phyloP scores from a whole-genome alignment of 805 yeast species.

The Blastobotrys americana region DNA sequence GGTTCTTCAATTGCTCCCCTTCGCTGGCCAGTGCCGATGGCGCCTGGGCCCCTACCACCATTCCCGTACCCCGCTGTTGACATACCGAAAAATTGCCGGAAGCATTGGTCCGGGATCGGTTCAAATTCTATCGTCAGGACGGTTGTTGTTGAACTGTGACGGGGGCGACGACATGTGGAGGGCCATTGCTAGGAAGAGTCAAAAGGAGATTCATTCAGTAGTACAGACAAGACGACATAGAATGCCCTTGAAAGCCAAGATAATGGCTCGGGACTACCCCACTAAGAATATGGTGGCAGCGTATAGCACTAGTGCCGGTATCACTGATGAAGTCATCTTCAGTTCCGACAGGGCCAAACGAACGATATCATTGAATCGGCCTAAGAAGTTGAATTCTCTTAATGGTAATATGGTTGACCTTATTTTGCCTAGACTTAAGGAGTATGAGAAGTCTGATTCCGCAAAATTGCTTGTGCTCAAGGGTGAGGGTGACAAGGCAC shows the following conservation, averaged over 20 bases:
- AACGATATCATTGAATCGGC: constrained; percentile 68
- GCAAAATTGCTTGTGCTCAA: constrained; percentile 62
- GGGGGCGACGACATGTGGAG: constrained; percentile 7
- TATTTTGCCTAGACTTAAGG: constrained; percentile 65
- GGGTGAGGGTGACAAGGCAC: constrained; percentile 55
- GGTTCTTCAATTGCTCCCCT: no score
- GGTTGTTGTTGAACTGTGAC: constrained; percentile 1
- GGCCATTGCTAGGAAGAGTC: constrained; percentile 7
- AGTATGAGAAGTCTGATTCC: constrained; percentile 62
- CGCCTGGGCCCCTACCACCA: no score
- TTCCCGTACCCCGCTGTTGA: neutral
- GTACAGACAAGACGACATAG: constrained; percentile 6
- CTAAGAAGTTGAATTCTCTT: constrained; percentile 77
- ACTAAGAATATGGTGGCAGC: constrained; percentile 1
- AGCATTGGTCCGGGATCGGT: neutral
- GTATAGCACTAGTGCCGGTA: neutral
- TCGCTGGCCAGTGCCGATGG: neutral
- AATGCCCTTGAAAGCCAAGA: constrained; percentile 32
- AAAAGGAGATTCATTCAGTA: constrained; percentile 1
- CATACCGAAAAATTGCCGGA: neutral
- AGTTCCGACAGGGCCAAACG: constrained; percentile 58
- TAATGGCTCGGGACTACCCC: constrained; percentile 20
- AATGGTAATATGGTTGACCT: constrained; percentile 65
- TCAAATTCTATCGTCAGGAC: neutral
- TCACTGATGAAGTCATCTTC: constrained; percentile 53